Conservation (phyloP, 2,329 filamentous ascomycete species). For the Neurospora sp. region DNA sequence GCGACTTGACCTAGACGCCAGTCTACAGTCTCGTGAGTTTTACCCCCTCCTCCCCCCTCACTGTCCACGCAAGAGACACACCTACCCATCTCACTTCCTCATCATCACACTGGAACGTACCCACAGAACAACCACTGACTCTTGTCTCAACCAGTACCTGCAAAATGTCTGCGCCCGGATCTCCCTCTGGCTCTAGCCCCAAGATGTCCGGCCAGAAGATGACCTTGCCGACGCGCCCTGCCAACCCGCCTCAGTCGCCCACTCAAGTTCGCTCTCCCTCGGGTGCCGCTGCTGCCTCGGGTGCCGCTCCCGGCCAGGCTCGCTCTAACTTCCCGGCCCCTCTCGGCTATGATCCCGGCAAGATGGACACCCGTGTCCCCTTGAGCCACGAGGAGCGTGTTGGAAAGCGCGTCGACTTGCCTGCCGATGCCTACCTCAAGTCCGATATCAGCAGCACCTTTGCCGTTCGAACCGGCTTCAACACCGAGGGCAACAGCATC, state of each 20-base stretch:
- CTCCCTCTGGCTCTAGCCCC: background rate
- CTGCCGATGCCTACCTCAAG: slow-evolving; percentile 42
- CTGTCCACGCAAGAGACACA: slow-evolving; percentile 2
- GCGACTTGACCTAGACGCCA: background rate
- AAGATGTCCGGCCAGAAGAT: background rate
- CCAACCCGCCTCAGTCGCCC: background rate
- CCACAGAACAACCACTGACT: background rate
- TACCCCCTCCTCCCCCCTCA: background rate
- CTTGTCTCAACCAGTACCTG: background rate
- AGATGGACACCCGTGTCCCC: slow-evolving; percentile 18
- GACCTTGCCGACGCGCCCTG: background rate
- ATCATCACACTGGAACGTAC: background rate
- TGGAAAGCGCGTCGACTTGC: slow-evolving; percentile 45
- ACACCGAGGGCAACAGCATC: slow-evolving; percentile 45
- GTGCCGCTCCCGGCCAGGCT: background rate
- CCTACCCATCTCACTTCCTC: background rate
- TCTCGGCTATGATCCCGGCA: slow-evolving; percentile 36
- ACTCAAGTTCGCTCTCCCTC: background rate
- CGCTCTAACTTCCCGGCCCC: slow-evolving; percentile 9
- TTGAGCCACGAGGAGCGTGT: slow-evolving; percentile 17
- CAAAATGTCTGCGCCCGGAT: background rate
- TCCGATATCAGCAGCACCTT: slow-evolving; percentile 23
- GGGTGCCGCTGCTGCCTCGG: background rate
- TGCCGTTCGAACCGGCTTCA: slow-evolving; percentile 44
- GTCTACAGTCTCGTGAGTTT: background rate